Evolutionary conservation across 306 rosid species (phyloP).

Genomic region (Acacia acuminata): DNA sequence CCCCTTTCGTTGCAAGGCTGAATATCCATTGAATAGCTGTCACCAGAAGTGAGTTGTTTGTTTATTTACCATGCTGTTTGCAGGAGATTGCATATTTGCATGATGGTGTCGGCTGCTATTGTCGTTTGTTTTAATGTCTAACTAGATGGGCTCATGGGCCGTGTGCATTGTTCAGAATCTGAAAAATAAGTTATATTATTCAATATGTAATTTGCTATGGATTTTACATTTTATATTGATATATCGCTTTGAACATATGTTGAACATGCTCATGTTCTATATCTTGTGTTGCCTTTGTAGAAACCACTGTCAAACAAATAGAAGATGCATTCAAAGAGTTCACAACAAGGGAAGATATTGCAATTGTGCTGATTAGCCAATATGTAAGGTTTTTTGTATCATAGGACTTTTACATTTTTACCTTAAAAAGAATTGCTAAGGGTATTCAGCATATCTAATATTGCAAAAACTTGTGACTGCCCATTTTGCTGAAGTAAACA

Average conservation of each 20-base stretch:
- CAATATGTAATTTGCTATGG: not conserved
- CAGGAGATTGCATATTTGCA: not conserved
- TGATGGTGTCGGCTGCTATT: not conserved
- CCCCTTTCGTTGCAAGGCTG: not conserved
- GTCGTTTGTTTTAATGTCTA: not conserved
- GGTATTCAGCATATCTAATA: not conserved
- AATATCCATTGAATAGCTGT: not conserved
- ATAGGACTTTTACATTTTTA: not conserved
- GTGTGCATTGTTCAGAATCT: not conserved
- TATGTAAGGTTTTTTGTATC: constrained; percentile 52
- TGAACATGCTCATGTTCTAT: not conserved
- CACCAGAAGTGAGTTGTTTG: not conserved
- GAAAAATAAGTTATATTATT: not conserved
- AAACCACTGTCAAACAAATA: constrained; percentile 75
- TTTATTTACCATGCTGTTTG: not conserved
- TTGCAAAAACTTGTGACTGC: not conserved
- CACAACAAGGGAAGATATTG: constrained; percentile 69
- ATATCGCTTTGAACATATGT: not conserved
- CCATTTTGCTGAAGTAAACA: constrained; percentile 4
- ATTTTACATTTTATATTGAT: not conserved
- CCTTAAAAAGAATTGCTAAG: not conserved
- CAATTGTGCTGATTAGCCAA: constrained; percentile 77
- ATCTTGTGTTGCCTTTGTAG: constrained; percentile 30
- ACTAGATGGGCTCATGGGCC: not conserved
- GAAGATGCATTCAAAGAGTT: constrained; percentile 87